Conservation (phyloP, 768 basidiomycete species). For the Fomitopsis pulvina region DNA sequence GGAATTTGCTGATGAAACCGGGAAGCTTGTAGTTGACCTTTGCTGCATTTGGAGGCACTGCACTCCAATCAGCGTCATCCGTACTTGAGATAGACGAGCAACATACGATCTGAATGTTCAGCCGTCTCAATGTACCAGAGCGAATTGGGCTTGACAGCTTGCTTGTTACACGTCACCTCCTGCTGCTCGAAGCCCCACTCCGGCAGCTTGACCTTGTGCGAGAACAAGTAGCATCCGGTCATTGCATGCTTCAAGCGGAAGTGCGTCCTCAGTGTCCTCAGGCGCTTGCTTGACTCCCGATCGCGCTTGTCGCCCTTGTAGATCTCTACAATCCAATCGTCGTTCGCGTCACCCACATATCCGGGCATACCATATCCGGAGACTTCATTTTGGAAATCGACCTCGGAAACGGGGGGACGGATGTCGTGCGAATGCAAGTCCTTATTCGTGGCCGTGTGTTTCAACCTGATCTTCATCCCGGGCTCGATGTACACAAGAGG, state of each 20-base stretch:
- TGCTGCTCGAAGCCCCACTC: constrained; percentile 99
- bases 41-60: constrained; percentile 64
- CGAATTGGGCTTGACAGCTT: constrained; percentile 83
- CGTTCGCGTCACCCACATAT: constrained; percentile 85
- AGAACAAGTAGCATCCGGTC: constrained; percentile 95
- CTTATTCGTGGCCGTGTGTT: constrained; percentile 76
- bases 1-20: constrained; percentile 85
- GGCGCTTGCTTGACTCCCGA: constrained; percentile 55
- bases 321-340: constrained; percentile 90
- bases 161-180: constrained; percentile 99
- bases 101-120: constrained; percentile 64
- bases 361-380: constrained; percentile 88
- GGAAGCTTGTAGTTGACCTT: constrained; percentile 92
- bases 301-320: constrained; percentile 60
- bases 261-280: constrained; percentile 74
- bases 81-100: not conserved
- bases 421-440: constrained; percentile 92
- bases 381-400: constrained; percentile 99
- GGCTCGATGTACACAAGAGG: constrained; percentile 61
- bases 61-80: not conserved
- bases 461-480: constrained; percentile 69
- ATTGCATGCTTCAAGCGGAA: constrained; percentile 81
- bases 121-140: constrained; percentile 94
- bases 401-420: constrained; percentile 92
- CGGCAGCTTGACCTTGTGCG: constrained; percentile 95